These are phyloP conservation scores for Elsinoe arachidis DNA, from an alignment of 2,329 filamentous ascomycete genomes.

Conservation along the genomic window DNA sequence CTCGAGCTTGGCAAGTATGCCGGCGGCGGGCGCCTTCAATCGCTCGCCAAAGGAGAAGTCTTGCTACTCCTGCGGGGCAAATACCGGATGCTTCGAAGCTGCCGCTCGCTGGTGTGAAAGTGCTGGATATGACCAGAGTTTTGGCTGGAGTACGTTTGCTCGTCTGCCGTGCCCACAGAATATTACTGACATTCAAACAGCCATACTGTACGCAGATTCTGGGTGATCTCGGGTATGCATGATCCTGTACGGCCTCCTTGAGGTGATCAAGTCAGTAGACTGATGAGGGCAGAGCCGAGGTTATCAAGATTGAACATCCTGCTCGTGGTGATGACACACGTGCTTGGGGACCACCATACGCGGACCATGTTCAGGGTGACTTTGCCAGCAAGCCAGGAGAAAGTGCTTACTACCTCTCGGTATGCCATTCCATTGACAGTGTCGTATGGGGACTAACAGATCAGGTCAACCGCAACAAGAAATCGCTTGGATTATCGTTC, in stretches of 20 bases:
- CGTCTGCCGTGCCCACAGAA: neutral
- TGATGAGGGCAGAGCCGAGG: constrained; percentile 60
- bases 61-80: constrained; percentile 18
- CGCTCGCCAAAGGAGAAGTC: neutral
- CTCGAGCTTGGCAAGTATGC: neutral
- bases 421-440: constrained; percentile 36
- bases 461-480: constrained; percentile 94
- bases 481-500: constrained; percentile 85
- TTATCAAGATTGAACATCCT: constrained; percentile 96
- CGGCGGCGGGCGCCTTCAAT: neutral
- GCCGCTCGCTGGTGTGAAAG: constrained; percentile 76
- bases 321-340: constrained; percentile 84
- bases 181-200: constrained; percentile 39
- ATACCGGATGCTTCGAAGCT: constrained; percentile 39
- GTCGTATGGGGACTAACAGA: neutral
- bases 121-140: constrained; percentile 94
- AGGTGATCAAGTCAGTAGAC: constrained; percentile 17
- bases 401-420: constrained; percentile 87
- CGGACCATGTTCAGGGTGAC: constrained; percentile 57
- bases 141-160: constrained; percentile 64
- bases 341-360: constrained; percentile 94
- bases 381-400: constrained; percentile 65
- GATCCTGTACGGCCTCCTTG: constrained; percentile 28
- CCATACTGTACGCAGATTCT: constrained; percentile 97
- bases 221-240: constrained; percentile 79